A percentile compares a stretch with the other conserved stretches of the same genome.
These are phyloP conservation scores for Ustilago esculenta DNA, from an alignment of 1,284 basidiomycete genomes.

Conservation along the genomic window DNA sequence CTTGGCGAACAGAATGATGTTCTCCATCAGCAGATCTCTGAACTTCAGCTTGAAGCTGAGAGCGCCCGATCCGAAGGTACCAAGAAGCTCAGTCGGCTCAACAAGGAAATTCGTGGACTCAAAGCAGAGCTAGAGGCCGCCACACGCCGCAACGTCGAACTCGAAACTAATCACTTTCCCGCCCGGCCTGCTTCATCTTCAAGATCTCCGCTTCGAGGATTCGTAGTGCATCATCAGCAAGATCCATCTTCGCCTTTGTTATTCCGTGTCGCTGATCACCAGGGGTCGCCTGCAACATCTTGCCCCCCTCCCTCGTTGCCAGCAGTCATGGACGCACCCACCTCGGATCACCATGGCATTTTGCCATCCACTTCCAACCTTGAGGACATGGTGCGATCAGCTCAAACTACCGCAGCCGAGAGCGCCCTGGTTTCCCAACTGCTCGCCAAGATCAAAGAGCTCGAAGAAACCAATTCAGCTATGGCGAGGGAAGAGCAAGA, in stretches of 20 bases:
- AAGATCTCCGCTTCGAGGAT: constrained; percentile 8
- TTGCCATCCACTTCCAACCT: constrained; percentile 35
- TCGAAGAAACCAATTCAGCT: constrained; percentile 56
- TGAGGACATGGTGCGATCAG: constrained; percentile 28
- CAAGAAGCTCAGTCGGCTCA: constrained; percentile 46
- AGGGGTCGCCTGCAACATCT: neutral
- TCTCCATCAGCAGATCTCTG: constrained; percentile 53
- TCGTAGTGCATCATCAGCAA: neutral
- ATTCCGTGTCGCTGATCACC: neutral
- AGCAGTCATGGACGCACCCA: neutral
- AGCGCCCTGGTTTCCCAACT: constrained; percentile 52
- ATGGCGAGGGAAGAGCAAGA: constrained; percentile 51
- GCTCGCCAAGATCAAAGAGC: constrained; percentile 57
- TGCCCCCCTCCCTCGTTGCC: neutral
- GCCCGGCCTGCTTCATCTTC: constrained; percentile 1
- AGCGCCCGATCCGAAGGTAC: constrained; percentile 47
- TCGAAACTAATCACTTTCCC: constrained; percentile 26
- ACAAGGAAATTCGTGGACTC: constrained; percentile 57
- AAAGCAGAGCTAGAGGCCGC: constrained; percentile 56
- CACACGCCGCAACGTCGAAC: constrained; percentile 50
- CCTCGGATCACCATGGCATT: constrained; percentile 4
- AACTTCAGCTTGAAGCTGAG: constrained; percentile 58
- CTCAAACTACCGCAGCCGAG: constrained; percentile 25
- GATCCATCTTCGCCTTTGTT: constrained; percentile 3
- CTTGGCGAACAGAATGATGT: constrained; percentile 57